Conservation (phyloP, 2,329 filamentous ascomycete species). For the Aureobasidium melanogenum region DNA sequence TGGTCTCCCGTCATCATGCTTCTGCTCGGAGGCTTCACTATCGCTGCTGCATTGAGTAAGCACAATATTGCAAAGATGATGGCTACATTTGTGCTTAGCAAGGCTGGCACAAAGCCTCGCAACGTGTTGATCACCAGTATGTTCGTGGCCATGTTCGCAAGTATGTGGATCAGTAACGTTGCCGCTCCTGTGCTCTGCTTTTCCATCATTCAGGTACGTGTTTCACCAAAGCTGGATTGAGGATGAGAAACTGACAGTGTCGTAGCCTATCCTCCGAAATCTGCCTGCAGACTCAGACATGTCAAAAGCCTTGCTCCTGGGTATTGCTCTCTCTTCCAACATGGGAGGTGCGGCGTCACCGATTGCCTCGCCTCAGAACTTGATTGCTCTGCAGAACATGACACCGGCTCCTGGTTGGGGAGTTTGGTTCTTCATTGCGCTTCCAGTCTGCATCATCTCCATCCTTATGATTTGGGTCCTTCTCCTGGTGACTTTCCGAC, state of each 20-base stretch:
- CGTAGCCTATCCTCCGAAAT: slow-evolving; percentile 80
- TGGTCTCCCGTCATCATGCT: slow-evolving; percentile 99
- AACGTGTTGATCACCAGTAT: slow-evolving; percentile 95
- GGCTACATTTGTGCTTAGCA: slow-evolving; percentile 91
- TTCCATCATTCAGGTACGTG: slow-evolving; percentile 68
- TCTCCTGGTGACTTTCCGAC: slow-evolving; percentile 75
- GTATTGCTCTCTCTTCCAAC: slow-evolving; percentile 90
- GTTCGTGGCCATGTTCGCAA: slow-evolving; percentile 95
- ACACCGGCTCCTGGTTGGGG: slow-evolving; percentile 83
- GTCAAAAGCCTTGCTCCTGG: slow-evolving; percentile 89
- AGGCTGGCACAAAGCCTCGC: slow-evolving; percentile 81
- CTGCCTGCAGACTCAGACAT: slow-evolving; percentile 83
- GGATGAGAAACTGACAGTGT: slow-evolving; percentile 27
- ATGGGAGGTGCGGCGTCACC: slow-evolving; percentile 94
- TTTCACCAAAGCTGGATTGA: neutral
- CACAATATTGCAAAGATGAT: slow-evolving; percentile 97
- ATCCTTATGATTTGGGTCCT: slow-evolving; percentile 84
- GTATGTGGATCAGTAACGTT: slow-evolving; percentile 99
- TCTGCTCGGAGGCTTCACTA: slow-evolving; percentile 86
- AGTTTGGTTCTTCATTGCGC: slow-evolving; percentile 91
- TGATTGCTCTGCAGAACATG: slow-evolving; percentile 96
- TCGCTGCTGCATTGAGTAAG: slow-evolving; percentile 90
- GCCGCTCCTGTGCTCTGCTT: slow-evolving; percentile 95
- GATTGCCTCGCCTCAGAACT: slow-evolving; percentile 94
- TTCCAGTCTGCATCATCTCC: slow-evolving; percentile 85